Percentiles rank a stretch among this genome's conserved stretches.
These are phyloP conservation scores for Podila epigama DNA, from an alignment of 192 early-diverging fungal species.

Conservation along the genomic window DNA sequence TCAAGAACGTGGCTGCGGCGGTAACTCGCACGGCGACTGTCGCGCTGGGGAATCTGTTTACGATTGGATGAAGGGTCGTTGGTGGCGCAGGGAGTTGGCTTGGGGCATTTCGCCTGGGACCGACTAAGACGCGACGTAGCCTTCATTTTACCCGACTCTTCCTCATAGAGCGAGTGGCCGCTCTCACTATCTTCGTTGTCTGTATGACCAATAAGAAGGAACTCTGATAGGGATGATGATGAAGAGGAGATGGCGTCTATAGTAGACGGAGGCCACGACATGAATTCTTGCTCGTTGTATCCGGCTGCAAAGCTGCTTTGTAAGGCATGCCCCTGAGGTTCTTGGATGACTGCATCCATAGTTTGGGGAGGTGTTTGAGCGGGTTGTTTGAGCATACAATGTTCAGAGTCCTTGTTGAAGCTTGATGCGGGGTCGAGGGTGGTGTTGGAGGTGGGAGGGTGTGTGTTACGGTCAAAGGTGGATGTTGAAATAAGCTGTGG, in stretches of 20 bases:
- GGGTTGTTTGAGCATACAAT: too few relatives aligned
- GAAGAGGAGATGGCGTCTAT: conserved; percentile 13
- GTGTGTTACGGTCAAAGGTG: too few relatives aligned
- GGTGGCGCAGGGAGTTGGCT: background rate
- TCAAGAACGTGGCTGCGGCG: background rate
- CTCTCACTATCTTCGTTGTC: conserved; percentile 26
- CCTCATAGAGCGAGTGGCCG: conserved; percentile 6
- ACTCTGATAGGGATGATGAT: conserved; percentile 38
- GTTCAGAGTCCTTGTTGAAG: background rate
- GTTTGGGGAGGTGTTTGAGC: background rate
- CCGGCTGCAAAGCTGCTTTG: background rate
- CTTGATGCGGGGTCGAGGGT: background rate
- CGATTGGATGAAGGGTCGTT: background rate
- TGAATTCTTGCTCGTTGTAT: background rate
- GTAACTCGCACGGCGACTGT: background rate
- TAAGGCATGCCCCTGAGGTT: background rate
- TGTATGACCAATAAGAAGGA: conserved; percentile 33
- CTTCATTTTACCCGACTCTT: background rate
- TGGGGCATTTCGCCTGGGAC: background rate
- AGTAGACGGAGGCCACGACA: background rate
- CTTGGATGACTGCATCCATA: background rate
- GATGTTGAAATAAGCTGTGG: too few relatives aligned
- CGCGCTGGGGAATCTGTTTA: background rate
- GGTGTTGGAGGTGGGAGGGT: background rate
- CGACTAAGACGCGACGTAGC: background rate